Conservation (phyloP, 345 rosid genomes). For the Lumnitzera racemosa region DNA sequence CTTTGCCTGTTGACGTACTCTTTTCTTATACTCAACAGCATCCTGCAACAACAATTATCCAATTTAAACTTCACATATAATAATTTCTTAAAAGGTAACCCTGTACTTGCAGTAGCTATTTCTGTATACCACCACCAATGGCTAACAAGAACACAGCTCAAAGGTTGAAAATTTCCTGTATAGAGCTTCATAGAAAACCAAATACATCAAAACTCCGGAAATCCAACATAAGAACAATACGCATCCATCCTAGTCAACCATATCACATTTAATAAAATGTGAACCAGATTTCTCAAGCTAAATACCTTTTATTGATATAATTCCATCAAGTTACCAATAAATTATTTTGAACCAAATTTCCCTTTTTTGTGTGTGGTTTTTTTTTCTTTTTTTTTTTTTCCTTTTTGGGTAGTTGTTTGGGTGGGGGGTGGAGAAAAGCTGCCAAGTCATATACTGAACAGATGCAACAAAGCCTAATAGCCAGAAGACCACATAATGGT, state of each 20-base stretch:
- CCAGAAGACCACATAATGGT: not conserved
- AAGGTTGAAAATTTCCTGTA: too few relatives aligned
- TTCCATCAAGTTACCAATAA: not conserved
- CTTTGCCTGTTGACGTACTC: slow-evolving; percentile 85
- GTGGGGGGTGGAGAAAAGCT: not conserved
- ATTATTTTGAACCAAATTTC: not conserved
- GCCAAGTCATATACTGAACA: not conserved
- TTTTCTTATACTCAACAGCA: slow-evolving; percentile 68
- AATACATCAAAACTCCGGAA: too few relatives aligned
- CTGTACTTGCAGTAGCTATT: not conserved
- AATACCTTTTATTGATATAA: not conserved
- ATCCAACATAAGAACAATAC: too few relatives aligned
- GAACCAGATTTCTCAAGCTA: not conserved
- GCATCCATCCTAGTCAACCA: not conserved
- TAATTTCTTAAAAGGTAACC: not conserved
- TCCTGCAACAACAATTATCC: slow-evolving; percentile 39
- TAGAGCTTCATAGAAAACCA: too few relatives aligned
- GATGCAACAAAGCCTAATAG: not conserved
- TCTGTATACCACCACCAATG: not conserved
- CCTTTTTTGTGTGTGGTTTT: too few relatives aligned
- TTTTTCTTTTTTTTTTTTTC: not conserved
- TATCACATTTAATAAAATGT: not conserved
- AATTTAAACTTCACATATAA: not conserved
- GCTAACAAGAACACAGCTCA: too few relatives aligned
- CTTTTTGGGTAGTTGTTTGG: not conserved